phyloP scores from a whole-genome alignment of 164 flowering plant species.

The Aristolochia fimbriata region DNA sequence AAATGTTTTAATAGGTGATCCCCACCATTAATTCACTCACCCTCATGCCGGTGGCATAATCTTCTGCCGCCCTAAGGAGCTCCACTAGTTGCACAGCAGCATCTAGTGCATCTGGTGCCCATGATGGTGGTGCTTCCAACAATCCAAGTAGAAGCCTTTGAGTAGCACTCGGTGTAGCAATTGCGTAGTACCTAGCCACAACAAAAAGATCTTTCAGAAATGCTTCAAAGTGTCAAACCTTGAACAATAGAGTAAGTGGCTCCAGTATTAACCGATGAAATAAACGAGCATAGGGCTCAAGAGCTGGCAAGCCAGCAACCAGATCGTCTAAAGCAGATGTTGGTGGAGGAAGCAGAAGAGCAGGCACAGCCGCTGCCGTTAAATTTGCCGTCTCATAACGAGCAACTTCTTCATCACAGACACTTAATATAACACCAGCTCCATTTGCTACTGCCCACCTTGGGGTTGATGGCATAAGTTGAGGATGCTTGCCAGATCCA shows the following conservation, averaged over 20 bases:
- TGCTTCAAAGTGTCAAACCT: background rate
- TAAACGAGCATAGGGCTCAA: constrained; percentile 92
- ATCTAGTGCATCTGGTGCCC: constrained; percentile 99
- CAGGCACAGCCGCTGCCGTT: constrained; percentile 94
- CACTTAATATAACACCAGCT: constrained; percentile 94
- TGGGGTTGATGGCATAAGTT: constrained; percentile 91
- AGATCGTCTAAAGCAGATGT: constrained; percentile 89
- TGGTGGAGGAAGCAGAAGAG: constrained; percentile 95
- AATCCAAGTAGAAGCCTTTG: constrained; percentile 92
- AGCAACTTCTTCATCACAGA: constrained; percentile 92
- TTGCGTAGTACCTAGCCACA: constrained; percentile 66
- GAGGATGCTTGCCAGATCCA: constrained; percentile 98
- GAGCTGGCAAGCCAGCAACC: constrained; percentile 94
- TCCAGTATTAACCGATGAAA: constrained; percentile 62
- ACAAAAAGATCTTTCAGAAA: constrained; percentile 6
- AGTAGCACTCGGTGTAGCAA: constrained; percentile 98
- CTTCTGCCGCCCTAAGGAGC: constrained; percentile 96
- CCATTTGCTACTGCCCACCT: constrained; percentile 99
- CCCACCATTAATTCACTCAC: constrained; percentile 18
- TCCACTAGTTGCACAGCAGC: constrained; percentile 99
- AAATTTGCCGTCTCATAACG: constrained; percentile 93
- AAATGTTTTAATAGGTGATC: too few species aligned
- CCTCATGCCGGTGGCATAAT: constrained; percentile 89
- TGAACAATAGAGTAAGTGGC: constrained; percentile 4
- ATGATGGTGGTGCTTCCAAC: constrained; percentile 96